Evolutionary conservation across 805 yeast species (phyloP).

Genomic region (Zygotorulaspora sp.): DNA sequence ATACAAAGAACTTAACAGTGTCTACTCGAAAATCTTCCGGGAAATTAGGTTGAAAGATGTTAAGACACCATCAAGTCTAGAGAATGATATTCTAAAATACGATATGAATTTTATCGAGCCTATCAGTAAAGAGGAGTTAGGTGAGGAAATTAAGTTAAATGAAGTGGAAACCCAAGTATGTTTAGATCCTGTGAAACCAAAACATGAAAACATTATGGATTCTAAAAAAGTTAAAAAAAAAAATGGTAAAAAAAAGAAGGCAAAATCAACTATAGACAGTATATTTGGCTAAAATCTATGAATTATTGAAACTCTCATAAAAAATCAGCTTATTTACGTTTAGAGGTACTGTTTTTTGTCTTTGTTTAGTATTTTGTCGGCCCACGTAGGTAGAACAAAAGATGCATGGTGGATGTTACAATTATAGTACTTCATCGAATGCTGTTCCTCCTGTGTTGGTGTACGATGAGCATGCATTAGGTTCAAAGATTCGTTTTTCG

Average conservation of each 20-base stretch:
- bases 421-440: slow-evolving; percentile 60
- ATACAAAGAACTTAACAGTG: slow-evolving; percentile 17
- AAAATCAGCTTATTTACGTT: no score
- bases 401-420: slow-evolving; percentile 62
- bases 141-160: slow-evolving; percentile 24
- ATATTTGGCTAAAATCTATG: slow-evolving; percentile 63
- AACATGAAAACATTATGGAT: background rate
- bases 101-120: background rate
- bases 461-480: slow-evolving; percentile 52
- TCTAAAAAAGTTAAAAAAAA: slow-evolving; percentile 11
- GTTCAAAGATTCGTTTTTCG: slow-evolving; percentile 46
- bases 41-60: slow-evolving; percentile 15
- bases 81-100: no score
- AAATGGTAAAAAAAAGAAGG: slow-evolving; percentile 43
- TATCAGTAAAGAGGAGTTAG: slow-evolving; percentile 33
- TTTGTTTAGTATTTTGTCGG: slow-evolving; percentile 38
- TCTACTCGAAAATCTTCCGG: slow-evolving; percentile 20
- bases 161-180: background rate
- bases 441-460: slow-evolving; percentile 43
- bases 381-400: slow-evolving; percentile 80
- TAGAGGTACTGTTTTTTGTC: no score
- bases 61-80: background rate
- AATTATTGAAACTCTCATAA: background rate
- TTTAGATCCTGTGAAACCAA: background rate
- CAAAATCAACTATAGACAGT: slow-evolving; percentile 62